Percentiles rank a stretch among this genome's conserved stretches.
Conservation (phyloP, 2,329 filamentous ascomycete species). For the Trichoderma guizhouense region DNA sequence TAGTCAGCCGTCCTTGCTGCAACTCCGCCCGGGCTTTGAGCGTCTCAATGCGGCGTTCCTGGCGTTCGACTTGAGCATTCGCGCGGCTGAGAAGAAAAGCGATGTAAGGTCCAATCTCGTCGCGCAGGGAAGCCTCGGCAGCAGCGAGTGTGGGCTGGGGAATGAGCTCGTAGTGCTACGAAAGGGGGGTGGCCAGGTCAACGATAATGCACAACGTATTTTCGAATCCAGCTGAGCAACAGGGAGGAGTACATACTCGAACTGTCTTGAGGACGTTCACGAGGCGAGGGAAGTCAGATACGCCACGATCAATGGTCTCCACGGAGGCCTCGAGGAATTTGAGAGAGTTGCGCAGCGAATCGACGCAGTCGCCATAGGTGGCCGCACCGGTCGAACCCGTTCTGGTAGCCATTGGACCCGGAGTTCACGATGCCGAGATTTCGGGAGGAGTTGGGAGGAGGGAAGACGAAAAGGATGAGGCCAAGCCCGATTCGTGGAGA, state of each 20-base stretch:
- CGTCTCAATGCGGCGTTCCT: slow-evolving; percentile 77
- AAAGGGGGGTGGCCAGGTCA: slow-evolving; percentile 8
- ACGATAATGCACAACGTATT: background rate
- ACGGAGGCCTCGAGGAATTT: slow-evolving; percentile 60
- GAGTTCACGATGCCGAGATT: slow-evolving; percentile 17
- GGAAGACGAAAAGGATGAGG: background rate
- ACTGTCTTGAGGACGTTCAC: slow-evolving; percentile 55
- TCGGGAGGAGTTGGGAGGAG: slow-evolving; percentile 8
- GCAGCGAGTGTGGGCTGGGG: slow-evolving; percentile 77
- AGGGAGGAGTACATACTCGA: slow-evolving; percentile 41
- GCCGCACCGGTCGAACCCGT: slow-evolving; percentile 28
- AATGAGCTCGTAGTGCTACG: slow-evolving; percentile 86
- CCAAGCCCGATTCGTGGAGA: background rate
- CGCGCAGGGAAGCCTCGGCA: slow-evolving; percentile 79
- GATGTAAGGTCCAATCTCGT: slow-evolving; percentile 87
- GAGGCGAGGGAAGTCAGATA: slow-evolving; percentile 57
- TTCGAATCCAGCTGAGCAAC: background rate
- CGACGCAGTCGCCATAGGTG: slow-evolving; percentile 56
- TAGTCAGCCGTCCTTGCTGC: slow-evolving; percentile 65
- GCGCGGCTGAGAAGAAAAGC: slow-evolving; percentile 74
- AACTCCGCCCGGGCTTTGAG: slow-evolving; percentile 80
- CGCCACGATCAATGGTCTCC: slow-evolving; percentile 52
- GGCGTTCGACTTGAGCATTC: slow-evolving; percentile 77
- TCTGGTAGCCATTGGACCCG: slow-evolving; percentile 22
- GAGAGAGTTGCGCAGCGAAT: slow-evolving; percentile 58